Percentiles rank a stretch among this genome's conserved stretches.
These are phyloP conservation scores for Sordariomycetes sp. DNA, from an alignment of 2,329 filamentous ascomycete genomes.

Conservation along the genomic window DNA sequence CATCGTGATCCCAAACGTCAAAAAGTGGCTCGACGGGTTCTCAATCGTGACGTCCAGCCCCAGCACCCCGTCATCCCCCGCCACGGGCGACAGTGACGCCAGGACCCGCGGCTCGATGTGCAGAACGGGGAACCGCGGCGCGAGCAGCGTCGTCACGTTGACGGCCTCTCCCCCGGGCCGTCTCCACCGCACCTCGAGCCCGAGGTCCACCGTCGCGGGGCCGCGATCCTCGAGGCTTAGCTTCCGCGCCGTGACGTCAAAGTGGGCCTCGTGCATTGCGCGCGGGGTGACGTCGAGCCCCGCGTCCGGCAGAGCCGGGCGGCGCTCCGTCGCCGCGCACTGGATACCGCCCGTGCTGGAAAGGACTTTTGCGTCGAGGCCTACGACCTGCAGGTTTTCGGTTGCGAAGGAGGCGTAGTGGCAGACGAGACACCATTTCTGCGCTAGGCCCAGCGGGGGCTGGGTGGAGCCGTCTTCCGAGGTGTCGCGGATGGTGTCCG, in stretches of 20 bases:
- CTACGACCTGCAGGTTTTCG: slow-evolving; percentile 51
- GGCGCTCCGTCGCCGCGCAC: slow-evolving; percentile 32
- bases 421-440: slow-evolving; percentile 70
- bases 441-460: slow-evolving; percentile 48
- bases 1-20: slow-evolving; percentile 87
- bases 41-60: slow-evolving; percentile 57
- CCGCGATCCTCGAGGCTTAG: slow-evolving; percentile 68
- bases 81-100: slow-evolving; percentile 35
- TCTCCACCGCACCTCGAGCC: slow-evolving; percentile 66
- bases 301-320: slow-evolving; percentile 20
- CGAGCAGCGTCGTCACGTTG: slow-evolving; percentile 57
- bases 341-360: slow-evolving; percentile 47
- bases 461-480: slow-evolving; percentile 16
- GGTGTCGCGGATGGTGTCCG: slow-evolving; percentile 36
- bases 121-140: slow-evolving; percentile 70
- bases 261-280: slow-evolving; percentile 57
- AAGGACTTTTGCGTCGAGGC: slow-evolving; percentile 48
- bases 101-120: slow-evolving; percentile 80
- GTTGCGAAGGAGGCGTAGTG: slow-evolving; percentile 64
- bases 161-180: slow-evolving; percentile 27
- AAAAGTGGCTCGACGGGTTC: slow-evolving; percentile 87
- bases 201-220: slow-evolving; percentile 60
- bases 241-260: slow-evolving; percentile 65
- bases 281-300: slow-evolving; percentile 46
- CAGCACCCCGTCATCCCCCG: slow-evolving; percentile 17